These are phyloP conservation scores for Pyrus pyrifolia DNA, from an alignment of 306 rosid genomes.

Conservation along the genomic window DNA sequence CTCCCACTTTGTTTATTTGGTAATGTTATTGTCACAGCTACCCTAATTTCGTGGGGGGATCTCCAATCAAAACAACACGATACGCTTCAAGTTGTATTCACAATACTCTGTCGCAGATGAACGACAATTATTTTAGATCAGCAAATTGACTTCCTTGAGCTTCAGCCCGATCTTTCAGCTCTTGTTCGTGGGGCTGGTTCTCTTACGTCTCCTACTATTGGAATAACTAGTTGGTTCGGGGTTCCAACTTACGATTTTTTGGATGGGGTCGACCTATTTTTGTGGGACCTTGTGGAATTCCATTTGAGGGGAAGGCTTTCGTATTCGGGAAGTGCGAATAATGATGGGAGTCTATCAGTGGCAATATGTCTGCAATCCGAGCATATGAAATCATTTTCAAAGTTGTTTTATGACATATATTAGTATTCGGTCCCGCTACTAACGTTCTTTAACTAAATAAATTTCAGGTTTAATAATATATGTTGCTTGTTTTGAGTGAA, in stretches of 20 bases:
- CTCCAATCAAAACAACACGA: constrained; percentile 56
- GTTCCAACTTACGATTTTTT: constrained; percentile 61
- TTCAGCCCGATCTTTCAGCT: constrained; percentile 50
- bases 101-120: constrained; percentile 43
- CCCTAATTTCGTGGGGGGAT: background rate
- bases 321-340: constrained; percentile 46
- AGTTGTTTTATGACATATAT: background rate
- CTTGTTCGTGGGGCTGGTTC: constrained; percentile 35
- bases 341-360: constrained; percentile 37
- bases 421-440: background rate
- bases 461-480: no score
- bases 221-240: constrained; percentile 56
- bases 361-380: background rate
- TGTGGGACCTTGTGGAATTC: constrained; percentile 66
- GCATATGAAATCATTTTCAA: background rate
- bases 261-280: constrained; percentile 86
- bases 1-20: background rate
- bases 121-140: constrained; percentile 51
- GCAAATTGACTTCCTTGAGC: constrained; percentile 61
- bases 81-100: constrained; percentile 62
- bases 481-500: no score
- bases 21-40: no score
- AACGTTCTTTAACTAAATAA: no score
- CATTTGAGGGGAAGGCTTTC: constrained; percentile 52
- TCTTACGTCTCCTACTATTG: constrained; percentile 61